Evolutionary conservation across 768 basidiomycete genomes (phyloP).

Genomic region (Tulasnella sp.): DNA sequence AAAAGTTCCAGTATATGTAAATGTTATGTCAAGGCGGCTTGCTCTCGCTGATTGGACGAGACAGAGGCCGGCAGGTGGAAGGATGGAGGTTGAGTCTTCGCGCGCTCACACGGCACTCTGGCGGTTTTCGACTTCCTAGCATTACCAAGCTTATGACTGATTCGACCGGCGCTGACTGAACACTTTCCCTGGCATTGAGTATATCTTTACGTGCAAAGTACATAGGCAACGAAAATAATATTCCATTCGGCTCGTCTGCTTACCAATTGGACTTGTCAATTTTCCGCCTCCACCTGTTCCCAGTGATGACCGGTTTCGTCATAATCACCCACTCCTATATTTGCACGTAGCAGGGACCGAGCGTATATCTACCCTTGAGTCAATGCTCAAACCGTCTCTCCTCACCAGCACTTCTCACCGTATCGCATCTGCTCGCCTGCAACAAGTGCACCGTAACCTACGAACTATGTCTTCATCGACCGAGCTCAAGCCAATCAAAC

Average conservation of each 20-base stretch:
- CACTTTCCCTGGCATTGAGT: background rate
- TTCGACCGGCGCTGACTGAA: background rate
- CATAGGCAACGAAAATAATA: background rate
- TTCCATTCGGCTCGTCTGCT: background rate
- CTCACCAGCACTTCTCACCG: background rate
- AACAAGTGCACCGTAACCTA: background rate
- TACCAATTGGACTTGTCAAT: background rate
- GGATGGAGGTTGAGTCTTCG: background rate
- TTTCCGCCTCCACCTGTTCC: background rate
- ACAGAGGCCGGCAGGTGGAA: background rate
- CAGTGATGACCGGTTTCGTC: background rate
- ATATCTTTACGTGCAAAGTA: background rate
- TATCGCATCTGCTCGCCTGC: background rate
- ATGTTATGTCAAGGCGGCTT: background rate
- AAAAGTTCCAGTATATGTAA: too few relatives aligned
- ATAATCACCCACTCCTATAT: background rate
- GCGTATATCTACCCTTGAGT: background rate
- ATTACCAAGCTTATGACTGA: background rate
- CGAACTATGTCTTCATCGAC: background rate
- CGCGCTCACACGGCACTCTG: too few relatives aligned
- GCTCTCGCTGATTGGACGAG: background rate
- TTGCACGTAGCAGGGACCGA: background rate
- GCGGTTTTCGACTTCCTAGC: background rate
- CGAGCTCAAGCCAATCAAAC: conserved; percentile 17
- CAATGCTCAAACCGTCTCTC: background rate